phyloP scores from a whole-genome alignment of 257 asterid genomes.

The Penstemon newberryi region DNA sequence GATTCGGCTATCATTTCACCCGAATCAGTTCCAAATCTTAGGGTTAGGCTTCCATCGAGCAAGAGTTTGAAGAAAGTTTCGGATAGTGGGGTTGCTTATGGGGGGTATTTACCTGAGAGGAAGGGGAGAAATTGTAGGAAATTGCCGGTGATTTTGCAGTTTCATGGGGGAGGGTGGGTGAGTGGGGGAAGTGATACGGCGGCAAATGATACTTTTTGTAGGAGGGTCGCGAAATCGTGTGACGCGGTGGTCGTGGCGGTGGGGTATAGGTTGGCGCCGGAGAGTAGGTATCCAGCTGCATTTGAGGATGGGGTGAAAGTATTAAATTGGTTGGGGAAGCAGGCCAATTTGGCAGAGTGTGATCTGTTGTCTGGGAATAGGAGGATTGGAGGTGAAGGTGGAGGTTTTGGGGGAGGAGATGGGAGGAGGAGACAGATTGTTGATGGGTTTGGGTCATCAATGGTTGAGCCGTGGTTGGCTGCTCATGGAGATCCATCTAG shows the following conservation, averaged over 20 bases:
- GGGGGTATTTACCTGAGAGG: slow-evolving; percentile 68
- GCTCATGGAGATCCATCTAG: slow-evolving; percentile 88
- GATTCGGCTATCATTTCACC: slow-evolving; percentile 49
- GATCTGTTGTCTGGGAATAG: slow-evolving; percentile 42
- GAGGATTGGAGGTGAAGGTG: slow-evolving; percentile 32
- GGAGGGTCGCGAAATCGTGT: slow-evolving; percentile 70
- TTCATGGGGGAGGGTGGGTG: slow-evolving; percentile 91
- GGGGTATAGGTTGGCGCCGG: slow-evolving; percentile 89
- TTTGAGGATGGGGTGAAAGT: slow-evolving; percentile 82
- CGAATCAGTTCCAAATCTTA: slow-evolving; percentile 38
- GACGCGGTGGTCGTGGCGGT: slow-evolving; percentile 84
- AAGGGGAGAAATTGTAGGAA: slow-evolving; percentile 53
- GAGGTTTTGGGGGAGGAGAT: slow-evolving; percentile 34
- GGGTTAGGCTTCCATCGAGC: slow-evolving; percentile 33
- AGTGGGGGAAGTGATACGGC: slow-evolving; percentile 68
- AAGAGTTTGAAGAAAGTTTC: slow-evolving; percentile 20
- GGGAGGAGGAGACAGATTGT: slow-evolving; percentile 65
- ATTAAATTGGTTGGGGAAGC: slow-evolving; percentile 76
- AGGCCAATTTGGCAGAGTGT: slow-evolving; percentile 75
- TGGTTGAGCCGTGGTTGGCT: slow-evolving; percentile 88
- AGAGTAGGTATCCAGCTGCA: slow-evolving; percentile 80
- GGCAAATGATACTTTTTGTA: slow-evolving; percentile 68
- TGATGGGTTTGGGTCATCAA: slow-evolving; percentile 68
- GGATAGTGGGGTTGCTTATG: slow-evolving; percentile 44
- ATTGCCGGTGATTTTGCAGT: slow-evolving; percentile 77